Base-by-base conservation (phyloP, 257 asterid genomes). In the Rubia yunnanensis region DNA sequence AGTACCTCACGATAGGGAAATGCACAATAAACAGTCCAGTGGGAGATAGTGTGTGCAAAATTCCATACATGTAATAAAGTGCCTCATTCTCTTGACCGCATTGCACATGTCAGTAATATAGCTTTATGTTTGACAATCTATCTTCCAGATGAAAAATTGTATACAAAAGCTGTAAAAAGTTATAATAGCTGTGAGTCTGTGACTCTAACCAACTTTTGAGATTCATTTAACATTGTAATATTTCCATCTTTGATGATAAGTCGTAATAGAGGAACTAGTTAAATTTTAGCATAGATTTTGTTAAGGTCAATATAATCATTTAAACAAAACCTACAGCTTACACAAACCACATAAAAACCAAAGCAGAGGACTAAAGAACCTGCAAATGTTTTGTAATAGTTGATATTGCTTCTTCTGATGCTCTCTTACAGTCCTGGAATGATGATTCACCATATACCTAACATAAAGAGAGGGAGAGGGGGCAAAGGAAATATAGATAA, bases 401-500 rank as follows among this genome's bases (percentile, higher is more conserved):
- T 58, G 78, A 76, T 63, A 86, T 84, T 20, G 95, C 95, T 74
- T 90, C 95, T 79, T 88, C 98, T 53, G 99, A 94, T 77, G 88
- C 89, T 73, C 83, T 80, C 78, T 86, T 94, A 79, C 99, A 90
- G 74, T 94, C 99, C 79, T 81, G 83, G 83, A 90, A 94, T 13
- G 99, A 94, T 64, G 99, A 88, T 76, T 88, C 96, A 20, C 99
- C 99, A 68, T 94, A 94, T 66, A 88, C 96, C 99, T 94, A 71
- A 53, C 35, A 72, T 44, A 64, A 64, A 78, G 68, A 72, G 52
- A 24, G 30, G 10, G 67, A 74, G 70, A 73, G 53, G 35, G 15
- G 56, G 11, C 38, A 65, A 64, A 66, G 70, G 74, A 70, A 46
- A 61, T 50, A 60, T 65, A 46, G 53, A 64, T 64, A 59, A 63